phyloP scores from a whole-genome alignment of 108 stramenopile species.

The Stephanodiscus minutulus region DNA sequence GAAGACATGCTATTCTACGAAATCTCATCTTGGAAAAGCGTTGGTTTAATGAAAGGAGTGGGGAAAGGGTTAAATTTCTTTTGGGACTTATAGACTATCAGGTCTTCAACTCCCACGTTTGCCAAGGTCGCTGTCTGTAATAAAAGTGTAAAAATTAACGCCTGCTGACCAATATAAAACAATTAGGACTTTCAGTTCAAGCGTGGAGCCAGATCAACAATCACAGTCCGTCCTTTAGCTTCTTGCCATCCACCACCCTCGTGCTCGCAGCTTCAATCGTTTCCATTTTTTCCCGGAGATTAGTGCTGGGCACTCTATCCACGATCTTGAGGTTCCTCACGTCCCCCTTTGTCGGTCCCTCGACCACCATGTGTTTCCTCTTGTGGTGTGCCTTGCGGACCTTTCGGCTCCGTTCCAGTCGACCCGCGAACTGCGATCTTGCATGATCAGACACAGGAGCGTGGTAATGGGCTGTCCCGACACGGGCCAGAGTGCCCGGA shows the following conservation, averaged over 20 bases:
- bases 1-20: no score
- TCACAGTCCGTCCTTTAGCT: neutral
- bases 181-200: no score
- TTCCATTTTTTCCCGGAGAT: neutral
- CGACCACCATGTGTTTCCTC: neutral
- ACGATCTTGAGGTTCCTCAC: neutral
- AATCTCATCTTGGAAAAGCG: no score
- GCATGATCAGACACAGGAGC: neutral
- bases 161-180: no score
- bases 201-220: no score
- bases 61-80: no score
- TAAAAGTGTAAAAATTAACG: no score
- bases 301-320: neutral
- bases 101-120: no score
- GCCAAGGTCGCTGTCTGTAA: no score
- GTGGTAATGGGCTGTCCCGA: neutral
- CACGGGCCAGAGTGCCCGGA: neutral
- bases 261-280: neutral
- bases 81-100: no score
- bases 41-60: no score
- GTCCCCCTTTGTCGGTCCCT: neutral
- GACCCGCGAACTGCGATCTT: neutral
- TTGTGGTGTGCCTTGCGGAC: constrained; percentile 6
- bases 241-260: neutral
- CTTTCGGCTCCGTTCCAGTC: neutral